Base-by-base conservation (phyloP, 208 protist species). In the Strigomonas culicis region DNA sequence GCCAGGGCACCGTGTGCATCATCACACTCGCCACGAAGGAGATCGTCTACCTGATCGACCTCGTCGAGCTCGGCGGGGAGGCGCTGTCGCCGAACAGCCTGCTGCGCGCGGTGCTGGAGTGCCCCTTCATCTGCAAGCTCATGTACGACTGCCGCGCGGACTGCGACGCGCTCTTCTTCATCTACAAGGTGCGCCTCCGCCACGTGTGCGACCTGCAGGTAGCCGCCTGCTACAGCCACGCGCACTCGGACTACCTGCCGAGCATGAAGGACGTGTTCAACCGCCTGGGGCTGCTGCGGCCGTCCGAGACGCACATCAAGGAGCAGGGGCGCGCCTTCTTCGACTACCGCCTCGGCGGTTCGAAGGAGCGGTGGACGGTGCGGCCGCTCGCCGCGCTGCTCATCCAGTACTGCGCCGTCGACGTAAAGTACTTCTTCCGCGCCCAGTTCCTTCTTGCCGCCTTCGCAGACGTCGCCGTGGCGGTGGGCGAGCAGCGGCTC, bases 101-200 rank as follows among this genome's bases (percentile, higher is more conserved):
- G 10, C 55, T 88, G 36, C 66, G 55, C 1, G 36, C 36, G 11
- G 70, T 88, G 46, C 63, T 88, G 1, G 75, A 85, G 64, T 75
- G 66, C 15, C 41, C 30, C 7, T 28, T 47, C 6, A 77, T 88
- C 8, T 62, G 59, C 28, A 88, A 88, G 64, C 63, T 88, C 34
- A 88, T 88, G 82, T 88, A 77, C 53, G 82, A 88, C 67, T 83
- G 79, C 76, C 78, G 82, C 11, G 75, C 75, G 25, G 79, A 84
- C 66, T 78, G 75, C 66, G 79, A 83, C 52, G 76, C 79, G 17
- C 63, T 88, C 15, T 85, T 72, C 68, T 85, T 76, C 36, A 66
- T 77, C 17, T 88, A 83, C 60, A 21, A 64, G 7, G 76, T 88
- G 8, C 79, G 64, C 4, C 73, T 88, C 24, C 58, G 28, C n/a